Base-by-base conservation (phyloP, 176 grass and related monocot genomes). In the Oryza officinalis region DNA sequence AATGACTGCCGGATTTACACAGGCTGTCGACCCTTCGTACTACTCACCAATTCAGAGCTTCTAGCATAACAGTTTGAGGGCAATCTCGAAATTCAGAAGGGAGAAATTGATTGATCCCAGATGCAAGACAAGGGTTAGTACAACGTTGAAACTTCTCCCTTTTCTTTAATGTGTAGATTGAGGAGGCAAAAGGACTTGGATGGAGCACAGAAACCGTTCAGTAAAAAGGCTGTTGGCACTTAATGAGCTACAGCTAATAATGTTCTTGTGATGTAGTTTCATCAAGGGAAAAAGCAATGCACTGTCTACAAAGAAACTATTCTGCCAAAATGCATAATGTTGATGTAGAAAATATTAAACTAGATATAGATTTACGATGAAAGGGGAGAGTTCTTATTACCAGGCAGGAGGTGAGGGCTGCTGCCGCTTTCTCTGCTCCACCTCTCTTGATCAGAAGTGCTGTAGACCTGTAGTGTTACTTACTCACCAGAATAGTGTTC, bases 351-450 rank as follows among this genome's bases (percentile, higher is more conserved):
- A 76, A 64, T 43, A 81, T 41, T 68, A 17, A 68, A 63, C 69
- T 46, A 76, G 27, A 41, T 60, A 7, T 10, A 68, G 17, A 68
- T 25, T 52, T 44, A 37, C 15, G 59, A 69, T 86, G 27, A 22
- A 78, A 47, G n/a, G 43, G 45, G 67, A 69, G 69, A 80, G 27
- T 74, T 69, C 22, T 76, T 68, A 6, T 90, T 86, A 90, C 84
- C 88, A 75, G 63, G 28, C 75, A 46, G 63, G 71, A 49, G 37
- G 27, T 49, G 28, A 74, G 38, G 72, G 61, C 35, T 73, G 61
- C 35, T 73, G 73, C 60, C 45, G 33, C 60, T 50, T 77, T 22
- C 27, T 63, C 17, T 50, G 60, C 23, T 69, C 63, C 37, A 38
- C 37, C 69, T 63, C 27, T 86, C 28, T 66, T 20, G 46, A 86